Conservation (phyloP, 768 basidiomycete species). For the Clitopilus hobsonii region DNA sequence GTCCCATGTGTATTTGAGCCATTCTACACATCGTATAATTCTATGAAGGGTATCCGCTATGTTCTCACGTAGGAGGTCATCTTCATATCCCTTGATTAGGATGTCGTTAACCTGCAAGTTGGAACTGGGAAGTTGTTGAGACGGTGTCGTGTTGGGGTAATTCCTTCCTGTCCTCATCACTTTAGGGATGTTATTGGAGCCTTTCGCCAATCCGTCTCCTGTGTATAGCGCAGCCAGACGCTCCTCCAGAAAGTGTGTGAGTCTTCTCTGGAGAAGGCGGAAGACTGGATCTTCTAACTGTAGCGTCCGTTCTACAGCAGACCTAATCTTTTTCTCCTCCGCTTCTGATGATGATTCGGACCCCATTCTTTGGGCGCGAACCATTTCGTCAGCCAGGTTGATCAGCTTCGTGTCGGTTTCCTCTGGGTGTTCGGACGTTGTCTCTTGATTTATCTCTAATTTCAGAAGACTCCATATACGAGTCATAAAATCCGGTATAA, state of each 20-base stretch:
- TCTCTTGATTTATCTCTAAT: slow-evolving; percentile 44
- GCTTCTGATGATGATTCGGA: slow-evolving; percentile 21
- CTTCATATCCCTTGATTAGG: slow-evolving; percentile 64
- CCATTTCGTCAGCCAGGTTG: slow-evolving; percentile 71
- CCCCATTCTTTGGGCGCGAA: slow-evolving; percentile 42
- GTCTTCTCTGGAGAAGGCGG: slow-evolving; percentile 52
- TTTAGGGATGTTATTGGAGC: no score
- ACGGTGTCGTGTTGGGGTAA: slow-evolving; percentile 3
- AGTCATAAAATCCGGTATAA: slow-evolving; percentile 38
- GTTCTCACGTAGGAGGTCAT: slow-evolving; percentile 44
- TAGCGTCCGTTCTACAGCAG: slow-evolving; percentile 60
- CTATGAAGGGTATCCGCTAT: slow-evolving; percentile 35
- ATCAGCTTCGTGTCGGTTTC: slow-evolving; percentile 44
- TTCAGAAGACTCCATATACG: slow-evolving; percentile 66
- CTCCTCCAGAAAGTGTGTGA: slow-evolving; percentile 36
- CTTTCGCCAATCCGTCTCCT: no score
- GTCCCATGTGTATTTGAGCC: slow-evolving; percentile 55
- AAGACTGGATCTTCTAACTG: slow-evolving; percentile 64
- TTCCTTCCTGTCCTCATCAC: slow-evolving; percentile 31
- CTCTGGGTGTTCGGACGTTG: slow-evolving; percentile 8
- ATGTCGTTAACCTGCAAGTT: slow-evolving; percentile 4
- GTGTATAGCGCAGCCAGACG: slow-evolving; percentile 4
- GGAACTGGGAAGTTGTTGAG: neutral
- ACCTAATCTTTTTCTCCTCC: slow-evolving; percentile 50
- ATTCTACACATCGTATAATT: slow-evolving; percentile 38